These are phyloP conservation scores for Aureobasidium uvarum DNA, from an alignment of 2,329 filamentous ascomycete genomes.

Conservation along the genomic window DNA sequence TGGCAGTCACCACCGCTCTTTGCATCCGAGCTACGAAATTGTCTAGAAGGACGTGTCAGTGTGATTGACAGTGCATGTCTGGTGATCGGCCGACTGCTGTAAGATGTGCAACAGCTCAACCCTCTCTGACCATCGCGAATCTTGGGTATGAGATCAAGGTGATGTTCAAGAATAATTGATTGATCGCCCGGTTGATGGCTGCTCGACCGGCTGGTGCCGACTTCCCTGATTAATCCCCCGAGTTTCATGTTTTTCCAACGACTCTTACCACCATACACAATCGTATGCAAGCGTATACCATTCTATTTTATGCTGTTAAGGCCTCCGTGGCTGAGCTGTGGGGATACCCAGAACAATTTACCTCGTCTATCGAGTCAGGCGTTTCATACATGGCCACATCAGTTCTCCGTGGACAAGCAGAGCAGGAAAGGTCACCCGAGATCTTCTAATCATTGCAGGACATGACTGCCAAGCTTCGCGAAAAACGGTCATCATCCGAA, in stretches of 20 bases:
- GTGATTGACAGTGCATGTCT: background rate
- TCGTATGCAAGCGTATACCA: background rate
- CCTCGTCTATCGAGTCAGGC: background rate
- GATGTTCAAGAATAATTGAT: background rate
- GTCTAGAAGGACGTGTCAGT: background rate
- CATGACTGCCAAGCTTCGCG: slow-evolving; percentile 13
- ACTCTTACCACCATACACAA: background rate
- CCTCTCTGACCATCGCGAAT: no score
- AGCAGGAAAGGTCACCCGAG: background rate
- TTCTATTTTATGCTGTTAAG: background rate
- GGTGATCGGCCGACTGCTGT: background rate
- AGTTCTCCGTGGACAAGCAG: background rate
- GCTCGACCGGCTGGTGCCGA: slow-evolving; percentile 14
- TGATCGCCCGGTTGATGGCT: slow-evolving; percentile 14
- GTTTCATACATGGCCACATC: background rate
- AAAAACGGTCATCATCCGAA: slow-evolving; percentile 7
- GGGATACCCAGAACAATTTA: background rate
- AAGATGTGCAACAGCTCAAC: no score
- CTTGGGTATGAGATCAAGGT: background rate
- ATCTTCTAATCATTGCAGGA: background rate
- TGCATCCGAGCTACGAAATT: background rate
- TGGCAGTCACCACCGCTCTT: background rate
- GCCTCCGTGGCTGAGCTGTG: slow-evolving; percentile 12
- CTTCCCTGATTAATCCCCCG: slow-evolving; percentile 4
- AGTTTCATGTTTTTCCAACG: slow-evolving; percentile 12